Base-by-base conservation (phyloP, 441 rosid species). In the Populus hybrid region DNA sequence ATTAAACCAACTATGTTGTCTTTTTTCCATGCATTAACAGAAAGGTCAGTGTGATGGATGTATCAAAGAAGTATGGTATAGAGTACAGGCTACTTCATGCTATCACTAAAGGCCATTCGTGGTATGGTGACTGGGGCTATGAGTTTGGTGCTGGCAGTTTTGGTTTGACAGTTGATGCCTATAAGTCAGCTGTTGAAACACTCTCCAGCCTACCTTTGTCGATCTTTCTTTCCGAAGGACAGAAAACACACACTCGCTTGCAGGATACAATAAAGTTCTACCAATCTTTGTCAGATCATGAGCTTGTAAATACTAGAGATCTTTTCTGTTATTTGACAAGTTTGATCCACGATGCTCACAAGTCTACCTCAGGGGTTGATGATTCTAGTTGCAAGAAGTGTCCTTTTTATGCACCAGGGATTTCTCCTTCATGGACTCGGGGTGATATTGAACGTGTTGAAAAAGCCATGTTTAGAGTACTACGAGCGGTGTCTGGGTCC, bases 71-170 rank as follows among this genome's bases (percentile, higher is more conserved):
- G 82, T 91, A 84, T 38, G 89, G 89, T 16, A 34, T 88, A 79
- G 93, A 91, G 24, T 91, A 89, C 70, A 86, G 95, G 35, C 81
- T 91, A 16, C 87, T 91, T 61, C 91, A 91, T 83, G 92, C 91
- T 30, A 80, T 91, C 73, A 85, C 80, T 38, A 86, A 83, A 72
- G 93, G 93, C 35, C 82, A 78, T 73, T 82, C 95, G 1, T 91
- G 95, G 95, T 91, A 91, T 81, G 93, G 95, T 53, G 84, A 89
- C 64, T 91, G 95, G 95, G 93, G 93, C 72, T 91, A 88, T 78
- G 88, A 91, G 75, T 89, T 91, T 26, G 92, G 95, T 65, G 86
- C 88, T 11, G 95, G 95, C 28, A 89, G 93, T 83, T 91, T 85
- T 46, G 90, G 84, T 69, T 72, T 89, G 80, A 86, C 90, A 7